Conservation (phyloP, 345 rosid genomes). For the Camelina sativa region DNA sequence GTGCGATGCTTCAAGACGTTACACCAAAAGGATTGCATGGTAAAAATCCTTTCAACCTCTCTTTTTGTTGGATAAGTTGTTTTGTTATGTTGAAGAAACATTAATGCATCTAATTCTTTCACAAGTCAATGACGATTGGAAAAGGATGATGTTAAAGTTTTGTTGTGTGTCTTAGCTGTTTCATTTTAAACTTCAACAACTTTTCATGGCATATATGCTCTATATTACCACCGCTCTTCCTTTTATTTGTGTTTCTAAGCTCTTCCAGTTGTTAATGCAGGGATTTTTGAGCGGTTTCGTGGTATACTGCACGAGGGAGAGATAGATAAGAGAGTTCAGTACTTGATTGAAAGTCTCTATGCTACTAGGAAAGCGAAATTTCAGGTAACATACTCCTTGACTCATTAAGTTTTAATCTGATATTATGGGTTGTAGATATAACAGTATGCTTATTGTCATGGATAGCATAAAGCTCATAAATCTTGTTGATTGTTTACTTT, state of each 20-base stretch:
- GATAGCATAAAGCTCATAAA: conserved; percentile 1
- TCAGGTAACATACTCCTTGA: conserved; percentile 56
- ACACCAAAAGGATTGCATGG: conserved; percentile 91
- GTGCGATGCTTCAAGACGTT: conserved; percentile 87
- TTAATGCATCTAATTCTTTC: not conserved
- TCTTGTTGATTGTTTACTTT: conserved; percentile 34
- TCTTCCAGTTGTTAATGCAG: conserved; percentile 48
- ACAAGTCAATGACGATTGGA: not conserved
- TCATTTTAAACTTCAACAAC: not conserved
- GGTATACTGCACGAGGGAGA: conserved; percentile 98
- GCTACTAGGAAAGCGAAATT: conserved; percentile 89
- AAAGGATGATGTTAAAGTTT: not conserved
- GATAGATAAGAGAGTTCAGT: conserved; percentile 92
- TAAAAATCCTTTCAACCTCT: conserved; percentile 37
- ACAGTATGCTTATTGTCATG: not conserved
- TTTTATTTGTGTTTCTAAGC: conserved; percentile 22
- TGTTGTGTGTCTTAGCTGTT: not conserved
- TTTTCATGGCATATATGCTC: conserved; percentile 14
- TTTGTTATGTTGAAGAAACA: not conserved
- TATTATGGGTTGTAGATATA: not conserved
- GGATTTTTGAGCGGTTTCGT: conserved; percentile 91
- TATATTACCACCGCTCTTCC: conserved; percentile 4
- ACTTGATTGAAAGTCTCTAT: conserved; percentile 85
- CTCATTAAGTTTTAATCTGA: conserved; percentile 9
- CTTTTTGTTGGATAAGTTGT: conserved; percentile 1